A percentile compares a stretch with the other conserved stretches of the same genome.
These are phyloP conservation scores for Vachellia pachyceras DNA, from an alignment of 306 rosid genomes.

Conservation along the genomic window DNA sequence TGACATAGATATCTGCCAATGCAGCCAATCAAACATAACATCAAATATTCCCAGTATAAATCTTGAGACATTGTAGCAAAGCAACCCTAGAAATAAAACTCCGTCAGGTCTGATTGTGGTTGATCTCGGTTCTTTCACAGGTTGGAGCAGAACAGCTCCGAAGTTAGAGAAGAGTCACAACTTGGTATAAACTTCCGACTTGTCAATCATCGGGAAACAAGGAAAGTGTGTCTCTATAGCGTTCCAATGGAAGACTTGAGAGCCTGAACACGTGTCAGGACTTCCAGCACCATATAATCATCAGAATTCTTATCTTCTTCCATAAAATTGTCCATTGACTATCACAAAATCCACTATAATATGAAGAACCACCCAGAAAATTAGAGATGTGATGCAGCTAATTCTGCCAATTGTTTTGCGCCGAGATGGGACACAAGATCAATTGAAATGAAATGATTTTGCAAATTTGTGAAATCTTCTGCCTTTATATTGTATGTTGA, in stretches of 20 bases:
- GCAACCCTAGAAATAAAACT: background rate
- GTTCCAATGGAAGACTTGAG: constrained; percentile 6
- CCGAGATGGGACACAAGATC: constrained; percentile 72
- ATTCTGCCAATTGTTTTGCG: constrained; percentile 66
- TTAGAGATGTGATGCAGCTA: constrained; percentile 48
- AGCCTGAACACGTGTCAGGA: constrained; percentile 4
- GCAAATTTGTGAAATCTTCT: constrained; percentile 56
- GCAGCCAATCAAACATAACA: constrained; percentile 2
- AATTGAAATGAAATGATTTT: constrained; percentile 67
- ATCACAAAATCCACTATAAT: constrained; percentile 28
- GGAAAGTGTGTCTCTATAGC: background rate
- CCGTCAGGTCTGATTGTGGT: background rate
- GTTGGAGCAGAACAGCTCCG: constrained; percentile 1
- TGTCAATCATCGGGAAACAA: constrained; percentile 9
- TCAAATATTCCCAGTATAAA: background rate
- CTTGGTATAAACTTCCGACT: constrained; percentile 13
- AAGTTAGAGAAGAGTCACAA: background rate
- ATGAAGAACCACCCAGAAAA: constrained; percentile 35
- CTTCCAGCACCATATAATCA: constrained; percentile 26
- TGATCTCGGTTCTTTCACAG: constrained; percentile 13
- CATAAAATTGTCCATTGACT: constrained; percentile 17
- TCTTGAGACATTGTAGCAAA: background rate
- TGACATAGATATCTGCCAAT: background rate
- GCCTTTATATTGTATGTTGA: constrained; percentile 57
- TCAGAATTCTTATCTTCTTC: constrained; percentile 5